These are phyloP conservation scores for Elsinoe perseae DNA, from an alignment of 2,329 filamentous ascomycete genomes.

Conservation along the genomic window DNA sequence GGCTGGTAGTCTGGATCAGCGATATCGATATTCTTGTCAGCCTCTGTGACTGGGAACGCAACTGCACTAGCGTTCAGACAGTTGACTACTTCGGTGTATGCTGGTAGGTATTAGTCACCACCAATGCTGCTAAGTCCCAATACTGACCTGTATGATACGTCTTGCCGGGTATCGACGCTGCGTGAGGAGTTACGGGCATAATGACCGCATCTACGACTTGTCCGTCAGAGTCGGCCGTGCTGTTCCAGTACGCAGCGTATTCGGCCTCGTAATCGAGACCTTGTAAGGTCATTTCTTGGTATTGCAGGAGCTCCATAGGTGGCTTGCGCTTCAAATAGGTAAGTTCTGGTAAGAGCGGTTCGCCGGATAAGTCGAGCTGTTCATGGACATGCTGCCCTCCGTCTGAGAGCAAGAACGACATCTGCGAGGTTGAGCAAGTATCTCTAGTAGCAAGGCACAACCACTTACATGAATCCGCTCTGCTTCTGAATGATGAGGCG, in stretches of 20 bases:
- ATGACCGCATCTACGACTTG: conserved; percentile 33
- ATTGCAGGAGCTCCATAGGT: conserved; percentile 47
- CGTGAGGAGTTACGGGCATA: conserved; percentile 31
- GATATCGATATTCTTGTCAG: conserved; percentile 27
- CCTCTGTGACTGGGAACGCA: conserved; percentile 30
- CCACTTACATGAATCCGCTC: conserved; percentile 44
- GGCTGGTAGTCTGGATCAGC: conserved; percentile 25
- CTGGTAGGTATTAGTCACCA: conserved; percentile 56
- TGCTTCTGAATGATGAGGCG: conserved; percentile 43
- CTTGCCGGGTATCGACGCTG: conserved; percentile 26
- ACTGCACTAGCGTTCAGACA: conserved; percentile 23
- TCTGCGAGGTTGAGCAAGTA: neutral
- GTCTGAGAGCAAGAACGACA: conserved; percentile 6
- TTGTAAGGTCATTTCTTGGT: conserved; percentile 49
- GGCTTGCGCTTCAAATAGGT: conserved; percentile 29
- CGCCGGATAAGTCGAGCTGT: neutral
- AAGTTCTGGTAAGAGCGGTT: conserved; percentile 27
- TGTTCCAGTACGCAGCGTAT: conserved; percentile 30
- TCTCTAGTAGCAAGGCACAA: conserved; percentile 43
- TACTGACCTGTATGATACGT: conserved; percentile 29
- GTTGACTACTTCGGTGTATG: conserved; percentile 18
- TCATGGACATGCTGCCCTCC: conserved; percentile 8
- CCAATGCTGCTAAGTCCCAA: conserved; percentile 38
- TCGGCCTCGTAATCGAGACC: conserved; percentile 46
- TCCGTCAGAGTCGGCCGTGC: conserved; percentile 27